Evolutionary conservation across 2,329 filamentous ascomycete species (phyloP).

Genomic region (Zymoseptoria tritici): DNA sequence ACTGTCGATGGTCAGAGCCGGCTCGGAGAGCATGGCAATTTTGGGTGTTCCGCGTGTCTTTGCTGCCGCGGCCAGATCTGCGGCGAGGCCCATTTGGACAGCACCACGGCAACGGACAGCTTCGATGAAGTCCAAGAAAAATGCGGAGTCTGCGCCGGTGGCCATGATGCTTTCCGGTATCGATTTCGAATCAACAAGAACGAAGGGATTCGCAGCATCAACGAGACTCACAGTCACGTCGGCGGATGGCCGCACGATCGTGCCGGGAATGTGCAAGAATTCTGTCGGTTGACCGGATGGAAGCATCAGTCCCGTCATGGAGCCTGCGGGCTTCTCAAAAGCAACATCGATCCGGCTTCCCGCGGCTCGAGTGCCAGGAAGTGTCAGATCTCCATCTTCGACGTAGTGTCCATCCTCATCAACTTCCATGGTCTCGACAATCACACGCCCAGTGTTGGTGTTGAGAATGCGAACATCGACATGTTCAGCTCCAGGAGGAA

Average conservation of each 20-base stretch:
- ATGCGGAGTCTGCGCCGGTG: conserved; percentile 3
- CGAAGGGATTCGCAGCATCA: conserved; percentile 20
- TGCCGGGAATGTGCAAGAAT: conserved; percentile 13
- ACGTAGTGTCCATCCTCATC: conserved; percentile 19
- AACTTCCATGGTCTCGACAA: conserved; percentile 20
- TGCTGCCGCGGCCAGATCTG: conserved; percentile 15
- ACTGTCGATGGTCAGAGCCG: conserved; percentile 5
- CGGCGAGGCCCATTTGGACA: conserved; percentile 16
- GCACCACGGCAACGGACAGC: conserved; percentile 14
- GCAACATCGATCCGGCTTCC: conserved; percentile 15
- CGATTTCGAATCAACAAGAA: conserved; percentile 9
- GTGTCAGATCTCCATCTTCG: conserved; percentile 17
- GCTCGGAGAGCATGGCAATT: conserved; percentile 16
- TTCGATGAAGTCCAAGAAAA: conserved; percentile 16
- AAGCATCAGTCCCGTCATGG: conserved; percentile 18
- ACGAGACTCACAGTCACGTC: conserved; percentile 15
- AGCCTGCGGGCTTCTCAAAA: conserved; percentile 15
- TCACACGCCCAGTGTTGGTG: conserved; percentile 19
- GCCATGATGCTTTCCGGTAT: conserved; percentile 8
- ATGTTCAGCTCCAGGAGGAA: conserved; percentile 13
- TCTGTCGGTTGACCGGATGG: conserved; percentile 13
- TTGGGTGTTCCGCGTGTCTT: conserved; percentile 19
- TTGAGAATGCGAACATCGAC: conserved; percentile 18
- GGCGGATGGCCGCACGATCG: conserved; percentile 7
- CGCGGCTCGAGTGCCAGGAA: conserved; percentile 11